phyloP scores from a whole-genome alignment of 1,284 basidiomycete genomes.

The Ganoderma multipileum region DNA sequence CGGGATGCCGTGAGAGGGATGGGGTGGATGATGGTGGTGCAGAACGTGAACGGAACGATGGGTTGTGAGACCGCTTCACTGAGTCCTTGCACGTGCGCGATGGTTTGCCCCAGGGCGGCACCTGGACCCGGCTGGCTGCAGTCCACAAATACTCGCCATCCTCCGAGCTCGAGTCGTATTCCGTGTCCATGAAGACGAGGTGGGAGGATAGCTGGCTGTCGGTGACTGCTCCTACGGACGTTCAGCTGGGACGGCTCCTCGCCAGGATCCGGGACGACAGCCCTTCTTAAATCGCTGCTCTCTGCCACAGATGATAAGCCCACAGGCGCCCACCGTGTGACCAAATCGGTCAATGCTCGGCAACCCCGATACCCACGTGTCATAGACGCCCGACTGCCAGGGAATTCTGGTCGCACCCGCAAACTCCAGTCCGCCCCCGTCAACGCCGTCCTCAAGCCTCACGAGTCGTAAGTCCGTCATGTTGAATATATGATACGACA shows the following conservation, averaged over 20 bases:
- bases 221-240: constrained; percentile 17
- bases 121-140: constrained; percentile 33
- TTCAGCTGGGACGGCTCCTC: constrained; percentile 18
- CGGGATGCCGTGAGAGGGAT: constrained; percentile 27
- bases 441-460: constrained; percentile 42
- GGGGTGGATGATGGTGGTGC: constrained; percentile 40
- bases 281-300: constrained; percentile 24
- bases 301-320: constrained; percentile 24
- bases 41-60: constrained; percentile 40
- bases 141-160: constrained; percentile 41
- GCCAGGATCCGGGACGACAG: constrained; percentile 17
- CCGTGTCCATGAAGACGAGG: constrained; percentile 31
- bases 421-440: constrained; percentile 26
- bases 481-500: constrained; percentile 22
- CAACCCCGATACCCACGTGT: constrained; percentile 22
- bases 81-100: constrained; percentile 31
- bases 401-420: constrained; percentile 20
- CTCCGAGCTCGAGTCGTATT: constrained; percentile 37
- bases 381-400: constrained; percentile 20
- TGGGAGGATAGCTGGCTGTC: constrained; percentile 25
- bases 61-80: constrained; percentile 31
- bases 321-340: constrained; percentile 16
- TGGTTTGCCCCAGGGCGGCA: constrained; percentile 33
- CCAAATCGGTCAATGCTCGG: constrained; percentile 9
- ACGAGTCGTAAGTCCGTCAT: constrained; percentile 47